Percentiles rank a stretch among this genome's conserved stretches.
phyloP scores from a whole-genome alignment of 225 moss, liverwort and hornwort species.

The Lunularia cruciata region DNA sequence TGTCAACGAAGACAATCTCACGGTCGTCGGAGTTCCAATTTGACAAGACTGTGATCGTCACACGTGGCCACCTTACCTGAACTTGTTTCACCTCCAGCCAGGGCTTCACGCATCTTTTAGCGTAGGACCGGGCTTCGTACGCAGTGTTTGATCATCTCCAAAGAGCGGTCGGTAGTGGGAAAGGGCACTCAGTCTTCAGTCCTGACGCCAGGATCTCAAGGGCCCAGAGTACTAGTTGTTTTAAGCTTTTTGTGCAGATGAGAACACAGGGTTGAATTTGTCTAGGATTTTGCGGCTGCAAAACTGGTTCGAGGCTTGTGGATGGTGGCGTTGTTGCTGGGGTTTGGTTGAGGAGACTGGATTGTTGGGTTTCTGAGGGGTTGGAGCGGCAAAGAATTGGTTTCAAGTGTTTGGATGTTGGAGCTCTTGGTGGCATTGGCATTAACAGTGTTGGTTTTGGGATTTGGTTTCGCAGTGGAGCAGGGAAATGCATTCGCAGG shows the following conservation, averaged over 20 bases:
- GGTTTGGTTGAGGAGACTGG: too few relatives aligned
- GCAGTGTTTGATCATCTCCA: background rate
- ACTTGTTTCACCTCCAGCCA: background rate
- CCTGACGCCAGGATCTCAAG: too few relatives aligned
- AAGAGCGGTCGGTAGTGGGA: too few relatives aligned
- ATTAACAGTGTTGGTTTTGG: too few relatives aligned
- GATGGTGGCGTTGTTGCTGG: background rate
- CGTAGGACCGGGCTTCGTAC: background rate
- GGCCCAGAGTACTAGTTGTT: too few relatives aligned
- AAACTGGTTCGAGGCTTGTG: background rate
- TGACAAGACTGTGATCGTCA: background rate
- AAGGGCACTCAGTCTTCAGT: too few relatives aligned
- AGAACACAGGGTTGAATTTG: too few relatives aligned
- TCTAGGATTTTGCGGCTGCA: too few relatives aligned
- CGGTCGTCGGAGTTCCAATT: constrained; percentile 1
- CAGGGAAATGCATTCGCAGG: constrained; percentile 9
- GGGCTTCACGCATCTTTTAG: background rate
- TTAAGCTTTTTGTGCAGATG: background rate
- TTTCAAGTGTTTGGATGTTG: background rate
- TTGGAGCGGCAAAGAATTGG: too few relatives aligned
- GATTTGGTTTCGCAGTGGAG: background rate
- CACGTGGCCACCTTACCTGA: constrained; percentile 18
- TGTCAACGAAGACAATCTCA: too few relatives aligned
- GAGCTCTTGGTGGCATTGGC: background rate
- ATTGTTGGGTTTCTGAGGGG: too few relatives aligned